These are phyloP conservation scores for Phytophthora uliginosa DNA, from an alignment of 352 stramenopile genomes.

Conservation along the genomic window DNA sequence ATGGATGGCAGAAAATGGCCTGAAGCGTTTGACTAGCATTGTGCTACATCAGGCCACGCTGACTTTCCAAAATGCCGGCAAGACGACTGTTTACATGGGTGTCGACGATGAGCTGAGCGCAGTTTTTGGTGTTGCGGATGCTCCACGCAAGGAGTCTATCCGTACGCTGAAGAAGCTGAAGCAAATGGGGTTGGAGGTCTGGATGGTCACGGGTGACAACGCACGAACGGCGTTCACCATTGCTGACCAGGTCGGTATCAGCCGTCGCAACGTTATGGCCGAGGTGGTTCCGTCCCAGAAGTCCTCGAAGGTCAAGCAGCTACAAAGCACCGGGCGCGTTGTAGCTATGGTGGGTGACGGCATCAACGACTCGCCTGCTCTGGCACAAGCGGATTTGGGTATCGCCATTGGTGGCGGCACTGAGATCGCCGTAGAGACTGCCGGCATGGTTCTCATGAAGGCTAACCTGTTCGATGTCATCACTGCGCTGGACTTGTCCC, in stretches of 20 bases:
- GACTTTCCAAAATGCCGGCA: conserved; percentile 91
- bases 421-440: conserved; percentile 98
- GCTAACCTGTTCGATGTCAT: conserved; percentile 95
- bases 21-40: conserved; percentile 79
- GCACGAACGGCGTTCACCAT: conserved; percentile 94
- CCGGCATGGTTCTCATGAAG: conserved; percentile 95
- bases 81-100: conserved; percentile 97
- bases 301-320: conserved; percentile 91
- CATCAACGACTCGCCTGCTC: conserved; percentile 98
- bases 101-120: conserved; percentile 82
- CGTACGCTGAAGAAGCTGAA: conserved; percentile 93
- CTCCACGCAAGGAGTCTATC: conserved; percentile 93
- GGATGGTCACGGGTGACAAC: conserved; percentile 99
- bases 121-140: conserved; percentile 89
- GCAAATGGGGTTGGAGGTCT: conserved; percentile 95
- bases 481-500: conserved; percentile 96
- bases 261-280: conserved; percentile 93
- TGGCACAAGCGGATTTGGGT: conserved; percentile 98
- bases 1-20: conserved; percentile 87
- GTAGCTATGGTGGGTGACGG: conserved; percentile 98
- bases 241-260: conserved; percentile 95
- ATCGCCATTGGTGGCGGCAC: conserved; percentile 97
- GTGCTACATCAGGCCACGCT: conserved; percentile 78
- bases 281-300: conserved; percentile 98
- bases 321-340: conserved; percentile 89